Conservation (phyloP, 2,329 filamentous ascomycete species). For the Sarocladium kiliense region DNA sequence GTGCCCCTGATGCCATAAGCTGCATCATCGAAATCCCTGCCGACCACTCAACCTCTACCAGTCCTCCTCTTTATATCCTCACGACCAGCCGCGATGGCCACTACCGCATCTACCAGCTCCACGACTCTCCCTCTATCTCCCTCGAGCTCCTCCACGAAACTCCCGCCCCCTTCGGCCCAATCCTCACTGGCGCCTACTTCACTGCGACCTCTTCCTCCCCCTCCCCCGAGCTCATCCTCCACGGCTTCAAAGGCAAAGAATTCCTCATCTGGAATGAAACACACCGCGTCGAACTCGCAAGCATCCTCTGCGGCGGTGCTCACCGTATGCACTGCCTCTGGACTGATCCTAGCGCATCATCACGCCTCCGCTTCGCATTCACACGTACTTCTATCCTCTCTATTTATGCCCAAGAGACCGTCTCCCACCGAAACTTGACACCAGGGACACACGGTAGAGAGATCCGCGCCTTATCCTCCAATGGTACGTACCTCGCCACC, state of each 20-base stretch:
- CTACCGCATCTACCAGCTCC: slow-evolving; percentile 58
- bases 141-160: slow-evolving; percentile 60
- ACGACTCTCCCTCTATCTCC: slow-evolving; percentile 5
- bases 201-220: slow-evolving; percentile 19
- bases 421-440: slow-evolving; percentile 43
- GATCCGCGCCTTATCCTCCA: slow-evolving; percentile 51
- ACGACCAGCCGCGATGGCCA: slow-evolving; percentile 73
- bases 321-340: slow-evolving; percentile 68
- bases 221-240: slow-evolving; percentile 57
- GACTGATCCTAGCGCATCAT: slow-evolving; percentile 19
- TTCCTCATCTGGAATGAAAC: slow-evolving; percentile 82
- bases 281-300: slow-evolving; percentile 61
- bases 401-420: slow-evolving; percentile 37
- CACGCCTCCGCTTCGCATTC: slow-evolving; percentile 58
- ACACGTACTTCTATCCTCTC: slow-evolving; percentile 59
- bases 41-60: slow-evolving; percentile 2
- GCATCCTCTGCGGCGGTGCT: slow-evolving; percentile 76
- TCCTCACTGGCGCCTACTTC: slow-evolving; percentile 70
- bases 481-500: slow-evolving; percentile 49
- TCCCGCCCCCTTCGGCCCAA: slow-evolving; percentile 64
- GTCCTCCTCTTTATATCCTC: slow-evolving; percentile 45
- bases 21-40: slow-evolving; percentile 39
- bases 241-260: slow-evolving; percentile 73
- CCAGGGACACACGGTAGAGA: slow-evolving; percentile 80
- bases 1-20: slow-evolving; percentile 62